phyloP scores from a whole-genome alignment of 306 rosid genomes.

The Casuarina cunninghamiana region DNA sequence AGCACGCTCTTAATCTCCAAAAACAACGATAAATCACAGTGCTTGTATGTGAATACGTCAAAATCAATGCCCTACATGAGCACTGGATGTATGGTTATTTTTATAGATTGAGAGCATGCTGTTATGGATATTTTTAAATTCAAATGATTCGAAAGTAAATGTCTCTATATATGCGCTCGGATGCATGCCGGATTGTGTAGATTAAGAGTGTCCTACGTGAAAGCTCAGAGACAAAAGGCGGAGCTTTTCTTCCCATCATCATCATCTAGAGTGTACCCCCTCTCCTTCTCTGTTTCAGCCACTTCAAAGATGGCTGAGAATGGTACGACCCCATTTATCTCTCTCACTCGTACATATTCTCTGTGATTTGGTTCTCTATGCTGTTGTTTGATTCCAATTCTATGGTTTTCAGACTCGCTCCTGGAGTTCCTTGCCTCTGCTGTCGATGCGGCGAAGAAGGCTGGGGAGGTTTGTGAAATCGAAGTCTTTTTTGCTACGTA shows the following conservation, averaged over 20 bases:
- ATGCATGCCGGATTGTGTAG: too few species aligned
- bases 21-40: too few species aligned
- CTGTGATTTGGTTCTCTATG: neutral
- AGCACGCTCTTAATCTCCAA: too few species aligned
- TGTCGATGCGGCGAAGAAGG: constrained; percentile 75
- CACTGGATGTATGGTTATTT: neutral
- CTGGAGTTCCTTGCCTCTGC: constrained; percentile 69
- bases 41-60: neutral
- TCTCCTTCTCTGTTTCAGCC: constrained; percentile 5
- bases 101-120: neutral
- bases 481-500: neutral
- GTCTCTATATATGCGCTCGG: too few species aligned
- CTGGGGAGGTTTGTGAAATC: constrained; percentile 64
- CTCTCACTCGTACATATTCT: neutral
- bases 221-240: constrained; percentile 21
- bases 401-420: constrained; percentile 47
- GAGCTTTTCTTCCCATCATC: constrained; percentile 15
- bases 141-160: too few species aligned
- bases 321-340: constrained; percentile 33
- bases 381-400: constrained; percentile 3
- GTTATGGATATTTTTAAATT: too few species aligned
- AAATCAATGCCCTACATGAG: neutral
- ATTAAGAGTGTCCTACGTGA: constrained; percentile 23
- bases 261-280: neutral
- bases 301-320: constrained; percentile 45